Evolutionary conservation across 2,329 filamentous ascomycete species (phyloP), one percentile per base, ranked within the genome.

Genomic region (Sphaerulina populicola): DNA sequence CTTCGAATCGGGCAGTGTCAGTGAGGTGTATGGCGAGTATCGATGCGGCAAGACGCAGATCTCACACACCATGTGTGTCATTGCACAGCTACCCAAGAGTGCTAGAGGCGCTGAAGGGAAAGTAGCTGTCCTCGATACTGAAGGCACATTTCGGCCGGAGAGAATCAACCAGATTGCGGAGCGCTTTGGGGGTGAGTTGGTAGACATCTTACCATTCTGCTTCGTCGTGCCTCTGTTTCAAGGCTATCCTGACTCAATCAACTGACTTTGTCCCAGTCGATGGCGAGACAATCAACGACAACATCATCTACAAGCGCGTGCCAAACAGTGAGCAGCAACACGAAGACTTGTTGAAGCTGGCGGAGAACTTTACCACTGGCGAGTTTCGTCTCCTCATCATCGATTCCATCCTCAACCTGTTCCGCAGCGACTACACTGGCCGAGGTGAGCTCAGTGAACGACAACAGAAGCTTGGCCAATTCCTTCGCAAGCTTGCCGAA

Each of bases 1-100:
- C 21, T 85, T 85, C 58, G 80, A 84, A 65, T 85, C 80, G 39
- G 81, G 82, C 77, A 83, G 80, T 61, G 82, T 85, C 64, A 84
- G 77, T 57, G 82, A 81, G 61, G 75, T 80, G 23, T 81, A 76
- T 65, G 78, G 78, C 54, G 78, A 81, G 60, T 81, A 77, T 58
- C 74, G 78, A 57, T 85, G 82, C 63, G 81, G 82, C 53, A 86
- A 86, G 69, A 85, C 82, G 14, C 82, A 86, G 64, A 71, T 86
- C 27, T 80, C 78, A 4, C 82, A 85, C 63, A 86, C 82, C 4
- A 79, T 85, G 74, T 79, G 80, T 38, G 82, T 85, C 33, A 74
- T 82, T 47, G 78, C 80, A 30, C 79, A 78, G 60, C 67, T 76
- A 45, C 57, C 60, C 18, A 62, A 74, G 62, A 78, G 81, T 14